A percentile compares a stretch with the other conserved stretches of the same genome.
These are phyloP conservation scores for Zymoseptoria crescenta DNA, from an alignment of 2,329 filamentous ascomycete species.

Conservation along the genomic window DNA sequence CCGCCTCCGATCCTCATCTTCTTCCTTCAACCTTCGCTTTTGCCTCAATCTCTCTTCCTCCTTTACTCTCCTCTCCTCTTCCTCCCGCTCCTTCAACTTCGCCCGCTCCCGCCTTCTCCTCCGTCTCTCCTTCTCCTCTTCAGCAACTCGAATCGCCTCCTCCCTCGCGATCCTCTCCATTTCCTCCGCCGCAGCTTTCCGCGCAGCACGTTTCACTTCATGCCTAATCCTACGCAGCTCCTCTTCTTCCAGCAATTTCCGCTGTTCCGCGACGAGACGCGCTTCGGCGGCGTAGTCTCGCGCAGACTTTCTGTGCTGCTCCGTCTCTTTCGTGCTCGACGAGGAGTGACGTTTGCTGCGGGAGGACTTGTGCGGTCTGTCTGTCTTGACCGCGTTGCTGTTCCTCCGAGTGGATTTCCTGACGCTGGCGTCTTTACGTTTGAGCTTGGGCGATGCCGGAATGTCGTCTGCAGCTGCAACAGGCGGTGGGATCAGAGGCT, in stretches of 20 bases:
- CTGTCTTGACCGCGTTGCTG: neutral
- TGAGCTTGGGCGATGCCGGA: neutral
- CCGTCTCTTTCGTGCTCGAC: neutral
- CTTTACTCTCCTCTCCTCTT: slow-evolving; percentile 19
- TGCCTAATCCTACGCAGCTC: slow-evolving; percentile 20
- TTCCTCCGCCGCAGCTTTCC: slow-evolving; percentile 22
- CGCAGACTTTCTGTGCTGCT: neutral
- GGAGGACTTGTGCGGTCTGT: neutral
- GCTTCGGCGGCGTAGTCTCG: neutral
- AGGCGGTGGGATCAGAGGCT: neutral
- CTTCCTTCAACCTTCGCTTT: neutral
- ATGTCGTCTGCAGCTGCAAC: neutral
- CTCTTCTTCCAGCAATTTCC: slow-evolving; percentile 18
- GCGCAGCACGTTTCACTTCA: slow-evolving; percentile 18
- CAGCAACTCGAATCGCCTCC: slow-evolving; percentile 15
- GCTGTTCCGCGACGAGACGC: slow-evolving; percentile 17
- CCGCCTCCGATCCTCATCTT: slow-evolving; percentile 4
- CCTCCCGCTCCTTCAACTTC: neutral
- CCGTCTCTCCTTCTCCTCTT: slow-evolving; percentile 16
- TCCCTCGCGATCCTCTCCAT: slow-evolving; percentile 13
- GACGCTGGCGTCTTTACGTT: neutral
- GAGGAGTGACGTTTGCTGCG: neutral
- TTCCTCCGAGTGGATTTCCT: neutral
- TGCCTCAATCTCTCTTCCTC: slow-evolving; percentile 2
- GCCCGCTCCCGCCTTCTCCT: slow-evolving; percentile 9